A percentile compares a stretch with the other conserved stretches of the same genome.
Evolutionary conservation across 2,329 filamentous ascomycete species (phyloP).

Genomic region (Hypoxylon sp.): DNA sequence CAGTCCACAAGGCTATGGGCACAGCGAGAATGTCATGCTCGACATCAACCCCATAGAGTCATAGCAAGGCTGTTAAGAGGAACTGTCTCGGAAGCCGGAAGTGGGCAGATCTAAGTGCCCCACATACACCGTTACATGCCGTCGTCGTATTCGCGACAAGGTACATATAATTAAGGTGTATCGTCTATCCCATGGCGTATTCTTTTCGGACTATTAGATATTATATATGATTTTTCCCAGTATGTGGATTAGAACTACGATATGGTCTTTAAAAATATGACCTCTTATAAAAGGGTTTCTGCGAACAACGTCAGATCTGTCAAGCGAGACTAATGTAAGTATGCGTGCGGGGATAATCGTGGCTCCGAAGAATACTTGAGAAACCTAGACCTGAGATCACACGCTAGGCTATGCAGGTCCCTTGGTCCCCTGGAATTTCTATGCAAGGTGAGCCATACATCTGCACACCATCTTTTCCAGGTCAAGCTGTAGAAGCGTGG

Average conservation of each 20-base stretch:
- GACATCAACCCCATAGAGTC: constrained; percentile 23
- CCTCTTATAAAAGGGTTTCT: constrained; percentile 6
- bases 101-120: constrained; percentile 27
- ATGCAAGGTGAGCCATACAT: constrained; percentile 37
- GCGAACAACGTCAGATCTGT: constrained; percentile 24
- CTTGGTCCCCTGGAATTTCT: constrained; percentile 36
- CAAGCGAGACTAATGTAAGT: constrained; percentile 15
- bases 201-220: background rate
- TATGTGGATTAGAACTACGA: background rate
- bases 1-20: constrained; percentile 24
- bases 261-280: background rate
- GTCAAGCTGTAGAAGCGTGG: constrained; percentile 1
- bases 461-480: constrained; percentile 30
- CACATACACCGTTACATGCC: constrained; percentile 39
- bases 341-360: constrained; percentile 33
- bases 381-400: constrained; percentile 28
- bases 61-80: constrained; percentile 42
- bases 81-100: constrained; percentile 41
- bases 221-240: background rate
- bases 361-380: constrained; percentile 15
- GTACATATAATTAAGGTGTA: background rate
- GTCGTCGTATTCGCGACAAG: constrained; percentile 30
- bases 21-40: constrained; percentile 13
- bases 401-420: constrained; percentile 46
- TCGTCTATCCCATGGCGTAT: constrained; percentile 9